Evolutionary conservation across 331 rosid species (phyloP), one percentile per base, ranked within the genome.

Genomic region (Rosa hybrid): DNA sequence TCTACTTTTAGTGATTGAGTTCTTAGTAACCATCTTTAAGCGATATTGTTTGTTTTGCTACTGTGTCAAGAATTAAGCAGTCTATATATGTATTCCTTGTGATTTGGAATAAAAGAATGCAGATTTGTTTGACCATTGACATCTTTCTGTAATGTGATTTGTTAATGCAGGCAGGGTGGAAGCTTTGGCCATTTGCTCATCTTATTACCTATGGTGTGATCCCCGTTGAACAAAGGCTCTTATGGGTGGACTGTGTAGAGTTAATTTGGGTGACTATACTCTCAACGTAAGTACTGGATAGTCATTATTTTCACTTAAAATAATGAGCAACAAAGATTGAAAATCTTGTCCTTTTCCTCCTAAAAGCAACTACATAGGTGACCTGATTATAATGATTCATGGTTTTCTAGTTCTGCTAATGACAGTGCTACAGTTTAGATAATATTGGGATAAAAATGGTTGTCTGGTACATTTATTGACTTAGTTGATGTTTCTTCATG

Each of bases 101-200:
- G 63, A 34, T 17, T 60, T 21, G 54, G 45, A 41, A 48, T 30
- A 48, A 48, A 12, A 64, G 63, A 69, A 46, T 20, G 7, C 50
- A 21, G 34, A 51, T 48, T 76, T 81, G 23, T 51, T 59, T 49
- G 41, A 65, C 65, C 53, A 76, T 60, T 76, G 63, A 77, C 14
- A 77, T 56, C 23, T 72, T 76, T 75, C 25, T 79, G 78, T 25
- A 71, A 41, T 72, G 54, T 77, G 54, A 50, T 75, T 85, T 74
- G 73, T 74, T 75, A 12, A 9, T 79, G 69, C 86, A 95, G 99
- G 99, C 99, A 12, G 98, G 99, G 77, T 93, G 99, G 99, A 95
- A 95, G 84, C 96, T 95, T 68, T 95, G 99, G 99, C 99, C 99
- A 25, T 95, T 95, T 88, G 97, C 99, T 68, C 98, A 95, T 90